Evolutionary conservation across 2,329 filamentous ascomycete genomes (phyloP), one percentile per base, ranked within the genome.

Genomic region (Coccinonectria pachysandricola): DNA sequence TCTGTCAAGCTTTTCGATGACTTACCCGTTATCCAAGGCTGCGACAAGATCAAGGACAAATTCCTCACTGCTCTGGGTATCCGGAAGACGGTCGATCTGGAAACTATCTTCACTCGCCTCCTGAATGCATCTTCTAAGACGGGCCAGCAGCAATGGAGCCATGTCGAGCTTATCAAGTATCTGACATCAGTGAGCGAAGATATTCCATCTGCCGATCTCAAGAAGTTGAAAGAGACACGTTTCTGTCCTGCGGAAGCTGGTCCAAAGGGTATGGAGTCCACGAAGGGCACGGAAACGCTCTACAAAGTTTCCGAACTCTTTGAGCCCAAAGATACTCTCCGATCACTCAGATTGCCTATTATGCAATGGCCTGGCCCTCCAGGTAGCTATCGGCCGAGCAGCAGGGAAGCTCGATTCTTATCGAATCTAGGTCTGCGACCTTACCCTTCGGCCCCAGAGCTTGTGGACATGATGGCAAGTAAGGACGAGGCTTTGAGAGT

Each of bases 1-100:
- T 80, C 75, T n/a, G 91, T 98, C 19, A 91, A 85, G 50, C 63
- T 98, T 1, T 98, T 98, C 46, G 86, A 95, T 35, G 91, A 98
- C 49, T 63, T 98, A 10, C 87, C 91, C 0, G 77, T 79, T 8
- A 75, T 96, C 2, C 72, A 78, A 37, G 75, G 73, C 8, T 75
- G 87, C 21, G 75, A 79, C 20, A 73, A 76, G 16, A 71, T 95
- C 8, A 96, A 95, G 50, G 88, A 96, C 23, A 95, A 92, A 50
- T 83, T 98, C 35, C 57, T 98, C 21, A 60, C 70, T 3, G 72
- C 82, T 2, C 63, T 98, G 16, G 88, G 91, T 3, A 87, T 98
- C 14, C 76, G 91, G 32, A 96, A 96, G 59, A 98, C 91, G 0
- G 78, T 98, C 12, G 91, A 98, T 42, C 62, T 98, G 2, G 85